A percentile compares a stretch with the other conserved stretches of the same genome.
These are phyloP conservation scores for Hylodesmum podocarpum DNA, from an alignment of 306 rosid species.

Conservation along the genomic window DNA sequence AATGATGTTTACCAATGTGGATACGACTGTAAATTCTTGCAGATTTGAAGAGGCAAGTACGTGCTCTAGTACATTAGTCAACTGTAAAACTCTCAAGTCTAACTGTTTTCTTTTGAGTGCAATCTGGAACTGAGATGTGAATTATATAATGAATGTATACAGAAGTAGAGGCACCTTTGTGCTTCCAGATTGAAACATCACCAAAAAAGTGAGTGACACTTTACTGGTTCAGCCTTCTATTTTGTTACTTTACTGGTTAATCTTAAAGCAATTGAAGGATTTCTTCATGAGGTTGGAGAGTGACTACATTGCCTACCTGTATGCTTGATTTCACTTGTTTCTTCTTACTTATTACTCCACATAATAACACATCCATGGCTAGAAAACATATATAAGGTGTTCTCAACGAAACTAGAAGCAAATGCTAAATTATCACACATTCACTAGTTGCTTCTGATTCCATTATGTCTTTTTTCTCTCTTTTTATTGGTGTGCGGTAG, in stretches of 20 bases:
- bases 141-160: constrained; percentile 33
- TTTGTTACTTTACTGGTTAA: constrained; percentile 12
- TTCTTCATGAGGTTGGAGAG: constrained; percentile 18
- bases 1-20: constrained; percentile 32
- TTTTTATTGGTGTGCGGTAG: not conserved
- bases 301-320: constrained; percentile 14
- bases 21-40: constrained; percentile 34
- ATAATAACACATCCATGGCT: not conserved
- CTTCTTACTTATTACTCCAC: constrained; percentile 22
- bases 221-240: not conserved
- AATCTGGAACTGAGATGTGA: constrained; percentile 25
- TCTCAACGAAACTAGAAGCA: constrained; percentile 17
- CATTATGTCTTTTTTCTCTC: constrained; percentile 1
- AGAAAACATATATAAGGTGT: constrained; percentile 28
- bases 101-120: not conserved
- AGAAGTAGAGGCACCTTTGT: constrained; percentile 50
- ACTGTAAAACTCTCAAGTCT: constrained; percentile 25
- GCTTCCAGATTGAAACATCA: constrained; percentile 48
- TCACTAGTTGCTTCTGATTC: constrained; percentile 27
- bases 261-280: constrained; percentile 10
- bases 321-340: constrained; percentile 11
- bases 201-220: constrained; percentile 59
- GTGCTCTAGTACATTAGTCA: constrained; percentile 39
- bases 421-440: not conserved
- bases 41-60: constrained; percentile 61